Conservation (phyloP, 345 rosid species). For the Populus euphratica region DNA sequence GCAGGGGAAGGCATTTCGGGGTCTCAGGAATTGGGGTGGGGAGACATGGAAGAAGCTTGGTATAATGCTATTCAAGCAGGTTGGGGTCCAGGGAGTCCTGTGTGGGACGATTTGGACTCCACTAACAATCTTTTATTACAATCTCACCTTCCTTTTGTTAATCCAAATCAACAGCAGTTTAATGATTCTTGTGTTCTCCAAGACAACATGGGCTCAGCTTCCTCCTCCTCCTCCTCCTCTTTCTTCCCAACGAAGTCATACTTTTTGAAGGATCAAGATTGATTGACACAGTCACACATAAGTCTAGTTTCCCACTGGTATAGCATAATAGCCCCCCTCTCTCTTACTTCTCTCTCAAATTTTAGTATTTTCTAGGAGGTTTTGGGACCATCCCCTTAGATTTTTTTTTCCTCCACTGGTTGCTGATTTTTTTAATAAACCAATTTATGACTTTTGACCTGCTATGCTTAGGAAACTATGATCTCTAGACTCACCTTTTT, state of each 20-base stretch:
- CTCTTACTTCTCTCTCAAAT: neutral
- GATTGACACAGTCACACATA: constrained; percentile 3
- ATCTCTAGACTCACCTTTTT: neutral
- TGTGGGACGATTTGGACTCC: constrained; percentile 85
- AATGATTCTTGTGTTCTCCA: constrained; percentile 27
- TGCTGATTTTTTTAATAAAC: constrained; percentile 27
- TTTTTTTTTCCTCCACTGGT: constrained; percentile 18
- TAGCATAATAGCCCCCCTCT: neutral
- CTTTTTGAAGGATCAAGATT: constrained; percentile 58
- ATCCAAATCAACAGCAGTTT: constrained; percentile 35
- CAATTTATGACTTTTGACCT: constrained; percentile 4
- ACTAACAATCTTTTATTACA: constrained; percentile 41
- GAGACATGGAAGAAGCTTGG: constrained; percentile 82
- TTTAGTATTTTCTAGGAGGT: neutral
- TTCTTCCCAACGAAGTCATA: constrained; percentile 56
- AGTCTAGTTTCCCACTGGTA: constrained; percentile 5
- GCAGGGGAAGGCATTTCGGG: constrained; percentile 30
- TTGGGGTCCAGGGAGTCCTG: constrained; percentile 90
- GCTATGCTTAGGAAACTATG: constrained; percentile 1
- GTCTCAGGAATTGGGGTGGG: constrained; percentile 54
- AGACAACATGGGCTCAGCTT: constrained; percentile 26
- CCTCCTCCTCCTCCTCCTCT: constrained; percentile 38
- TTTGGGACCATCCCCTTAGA: constrained; percentile 16
- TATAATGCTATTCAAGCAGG: constrained; percentile 71
- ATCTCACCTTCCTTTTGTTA: constrained; percentile 45